Conservation (phyloP, 495 filamentous ascomycete genomes). For the Penicillium argentinense region DNA sequence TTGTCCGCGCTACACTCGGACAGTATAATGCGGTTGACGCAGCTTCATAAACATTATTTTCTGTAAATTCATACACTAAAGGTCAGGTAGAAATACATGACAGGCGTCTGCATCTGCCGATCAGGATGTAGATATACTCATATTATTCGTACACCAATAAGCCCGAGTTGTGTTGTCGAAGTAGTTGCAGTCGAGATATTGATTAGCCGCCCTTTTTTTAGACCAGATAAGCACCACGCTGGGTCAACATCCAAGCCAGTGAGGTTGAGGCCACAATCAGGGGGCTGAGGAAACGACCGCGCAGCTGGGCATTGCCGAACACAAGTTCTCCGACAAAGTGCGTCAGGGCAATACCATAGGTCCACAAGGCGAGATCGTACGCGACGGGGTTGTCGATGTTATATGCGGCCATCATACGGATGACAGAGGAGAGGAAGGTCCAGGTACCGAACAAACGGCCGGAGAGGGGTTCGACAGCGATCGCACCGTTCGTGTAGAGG, state of each 20-base stretch:
- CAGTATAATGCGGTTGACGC: too few relatives aligned
- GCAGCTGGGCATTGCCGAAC: constrained; percentile 70
- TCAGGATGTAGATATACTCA: too few relatives aligned
- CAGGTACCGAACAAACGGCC: constrained; percentile 89
- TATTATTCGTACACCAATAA: too few relatives aligned
- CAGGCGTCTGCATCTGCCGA: too few relatives aligned
- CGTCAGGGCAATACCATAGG: constrained; percentile 71
- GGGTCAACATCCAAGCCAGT: constrained; percentile 77
- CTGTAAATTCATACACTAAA: too few relatives aligned
- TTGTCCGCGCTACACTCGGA: too few relatives aligned
- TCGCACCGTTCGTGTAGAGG: constrained; percentile 64
- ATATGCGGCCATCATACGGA: constrained; percentile 85
- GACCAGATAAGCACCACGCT: constrained; percentile 45
- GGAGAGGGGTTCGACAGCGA: constrained; percentile 58
- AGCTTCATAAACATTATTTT: too few relatives aligned
- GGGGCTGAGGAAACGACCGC: constrained; percentile 67
- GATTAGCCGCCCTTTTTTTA: constrained; percentile 1
- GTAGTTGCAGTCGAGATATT: not conserved
- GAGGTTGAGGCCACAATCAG: constrained; percentile 68
- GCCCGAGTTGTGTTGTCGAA: too few relatives aligned
- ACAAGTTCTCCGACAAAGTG: constrained; percentile 83
- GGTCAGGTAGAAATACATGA: too few relatives aligned
- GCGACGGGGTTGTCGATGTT: constrained; percentile 66
- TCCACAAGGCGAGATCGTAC: constrained; percentile 79
- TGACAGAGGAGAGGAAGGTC: constrained; percentile 72